Evolutionary conservation across 2,329 filamentous ascomycete genomes (phyloP).

Genomic region (Didymella arachidicola): DNA sequence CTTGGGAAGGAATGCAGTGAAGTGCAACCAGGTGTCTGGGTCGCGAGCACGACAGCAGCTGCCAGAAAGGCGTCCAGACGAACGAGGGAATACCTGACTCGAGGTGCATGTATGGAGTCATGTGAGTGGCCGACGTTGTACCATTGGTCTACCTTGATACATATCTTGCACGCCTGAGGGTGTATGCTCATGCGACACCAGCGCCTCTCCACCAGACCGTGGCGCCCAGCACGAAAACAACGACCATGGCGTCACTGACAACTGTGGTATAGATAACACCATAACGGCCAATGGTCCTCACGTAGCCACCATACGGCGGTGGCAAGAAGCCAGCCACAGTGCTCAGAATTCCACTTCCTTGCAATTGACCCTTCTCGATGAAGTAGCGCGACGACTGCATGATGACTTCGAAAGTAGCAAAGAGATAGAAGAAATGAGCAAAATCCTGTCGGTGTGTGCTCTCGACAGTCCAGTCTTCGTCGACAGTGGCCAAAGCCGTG

Average conservation of each 20-base stretch:
- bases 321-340: slow-evolving; percentile 72
- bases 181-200: slow-evolving; percentile 33
- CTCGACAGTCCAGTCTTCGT: slow-evolving; percentile 42
- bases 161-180: slow-evolving; percentile 1
- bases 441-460: slow-evolving; percentile 52
- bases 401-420: slow-evolving; percentile 77
- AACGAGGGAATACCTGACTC: background rate
- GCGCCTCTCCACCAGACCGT: slow-evolving; percentile 59
- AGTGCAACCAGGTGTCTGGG: slow-evolving; percentile 13
- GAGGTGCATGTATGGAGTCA: background rate
- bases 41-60: slow-evolving; percentile 6
- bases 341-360: slow-evolving; percentile 68
- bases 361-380: slow-evolving; percentile 67
- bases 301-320: slow-evolving; percentile 67
- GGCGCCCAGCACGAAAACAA: slow-evolving; percentile 76
- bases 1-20: slow-evolving; percentile 1
- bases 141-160: slow-evolving; percentile 20
- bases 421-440: slow-evolving; percentile 77
- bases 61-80: background rate
- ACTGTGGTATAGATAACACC: slow-evolving; percentile 75
- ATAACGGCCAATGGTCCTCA: slow-evolving; percentile 70
- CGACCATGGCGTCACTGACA: slow-evolving; percentile 75
- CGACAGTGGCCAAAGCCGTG: slow-evolving; percentile 56
- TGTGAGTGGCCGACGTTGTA: slow-evolving; percentile 6
- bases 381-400: slow-evolving; percentile 76